Conservation (phyloP, 768 basidiomycete species). For the Pholiota conissans region DNA sequence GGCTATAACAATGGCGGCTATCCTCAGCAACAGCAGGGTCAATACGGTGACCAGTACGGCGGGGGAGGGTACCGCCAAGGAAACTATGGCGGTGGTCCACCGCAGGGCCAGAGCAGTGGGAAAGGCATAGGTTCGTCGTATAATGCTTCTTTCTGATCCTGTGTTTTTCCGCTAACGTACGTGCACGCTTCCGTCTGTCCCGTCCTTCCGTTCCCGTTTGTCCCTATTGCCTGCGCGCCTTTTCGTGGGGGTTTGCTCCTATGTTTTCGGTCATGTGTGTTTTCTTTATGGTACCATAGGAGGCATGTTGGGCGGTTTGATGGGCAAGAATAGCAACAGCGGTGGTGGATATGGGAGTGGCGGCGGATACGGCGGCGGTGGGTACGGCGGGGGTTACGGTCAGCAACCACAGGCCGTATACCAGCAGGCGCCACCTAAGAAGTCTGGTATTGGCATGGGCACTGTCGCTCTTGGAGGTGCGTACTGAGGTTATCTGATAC, state of each 20-base stretch:
- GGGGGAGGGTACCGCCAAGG: conserved; percentile 16
- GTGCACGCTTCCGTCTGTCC: not conserved
- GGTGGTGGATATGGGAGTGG: conserved; percentile 15
- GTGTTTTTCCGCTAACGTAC: conserved; percentile 4
- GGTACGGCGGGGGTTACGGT: conserved; percentile 14
- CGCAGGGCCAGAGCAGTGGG: conserved; percentile 5
- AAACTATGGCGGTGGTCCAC: not conserved
- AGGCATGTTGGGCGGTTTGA: conserved; percentile 21
- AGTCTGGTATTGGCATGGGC: conserved; percentile 52
- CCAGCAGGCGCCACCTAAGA: conserved; percentile 38
- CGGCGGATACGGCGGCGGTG: conserved; percentile 15
- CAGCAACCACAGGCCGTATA: conserved; percentile 36
- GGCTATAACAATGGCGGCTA: conserved; percentile 15
- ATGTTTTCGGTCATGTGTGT: not conserved
- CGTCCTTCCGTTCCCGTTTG: conserved; percentile 3
- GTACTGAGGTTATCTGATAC: conserved; percentile 12
- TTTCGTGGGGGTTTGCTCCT: not conserved
- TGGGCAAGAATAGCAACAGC: conserved; percentile 16
- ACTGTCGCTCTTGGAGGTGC: conserved; percentile 45
- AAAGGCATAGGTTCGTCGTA: conserved; percentile 16
- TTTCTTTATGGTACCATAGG: conserved; percentile 3
- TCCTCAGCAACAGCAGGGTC: conserved; percentile 14
- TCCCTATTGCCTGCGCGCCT: not conserved
- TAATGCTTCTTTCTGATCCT: conserved; percentile 9
- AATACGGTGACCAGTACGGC: conserved; percentile 1